Conservation (phyloP, 1,139 yeast species). For the Geotrichum klebahnii region DNA sequence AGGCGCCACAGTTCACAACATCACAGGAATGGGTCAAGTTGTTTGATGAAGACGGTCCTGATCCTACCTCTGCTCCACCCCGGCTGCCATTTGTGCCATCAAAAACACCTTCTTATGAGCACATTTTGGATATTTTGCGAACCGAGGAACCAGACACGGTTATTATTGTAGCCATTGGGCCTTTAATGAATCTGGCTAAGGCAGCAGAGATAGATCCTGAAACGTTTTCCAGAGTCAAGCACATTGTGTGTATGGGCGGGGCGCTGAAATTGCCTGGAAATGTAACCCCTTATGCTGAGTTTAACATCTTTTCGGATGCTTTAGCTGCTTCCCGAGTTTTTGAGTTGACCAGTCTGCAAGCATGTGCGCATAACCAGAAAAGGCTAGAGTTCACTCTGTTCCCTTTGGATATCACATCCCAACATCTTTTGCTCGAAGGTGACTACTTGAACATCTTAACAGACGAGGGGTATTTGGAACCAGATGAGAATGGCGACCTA, state of each 20-base stretch:
- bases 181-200: conserved; percentile 42
- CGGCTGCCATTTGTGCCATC: conserved; percentile 36
- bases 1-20: conserved; percentile 40
- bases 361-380: conserved; percentile 35
- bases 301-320: conserved; percentile 44
- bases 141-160: conserved; percentile 40
- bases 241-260: conserved; percentile 44
- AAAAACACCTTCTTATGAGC: conserved; percentile 34
- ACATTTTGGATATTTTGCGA: conserved; percentile 38
- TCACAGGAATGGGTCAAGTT: conserved; percentile 33
- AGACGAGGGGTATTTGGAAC: conserved; percentile 16
- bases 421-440: conserved; percentile 33
- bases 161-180: conserved; percentile 43
- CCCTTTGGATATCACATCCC: conserved; percentile 42
- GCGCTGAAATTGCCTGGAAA: conserved; percentile 41
- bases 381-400: conserved; percentile 37
- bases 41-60: conserved; percentile 28
- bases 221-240: conserved; percentile 39
- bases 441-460: conserved; percentile 27
- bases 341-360: conserved; percentile 35
- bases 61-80: conserved; percentile 10
- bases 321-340: conserved; percentile 43
- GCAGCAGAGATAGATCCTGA: conserved; percentile 41
- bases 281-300: conserved; percentile 44
- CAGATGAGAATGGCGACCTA: background rate